Evolutionary conservation across 306 rosid species (phyloP), one percentile per base, ranked within the genome.

Genomic region (Luffa acutangula): DNA sequence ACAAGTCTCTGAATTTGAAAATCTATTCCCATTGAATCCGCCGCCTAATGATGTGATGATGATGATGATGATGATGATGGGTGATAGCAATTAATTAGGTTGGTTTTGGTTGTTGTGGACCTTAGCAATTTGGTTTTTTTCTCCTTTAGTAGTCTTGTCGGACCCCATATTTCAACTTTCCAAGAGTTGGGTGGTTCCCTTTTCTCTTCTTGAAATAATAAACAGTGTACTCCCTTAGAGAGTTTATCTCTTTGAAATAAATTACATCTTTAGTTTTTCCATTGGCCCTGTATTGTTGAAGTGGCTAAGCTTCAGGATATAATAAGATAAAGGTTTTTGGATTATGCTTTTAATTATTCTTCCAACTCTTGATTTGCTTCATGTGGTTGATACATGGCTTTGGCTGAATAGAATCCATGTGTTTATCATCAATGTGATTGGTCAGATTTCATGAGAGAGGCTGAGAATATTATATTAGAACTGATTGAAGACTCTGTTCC

Each of bases 1-100:
- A 95, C 62, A 95, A 90, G 88, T 89, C 97, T 54, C 87, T 87
- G 75, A 95, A 78, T 83, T 79, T 85, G 31, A 95, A 89, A 80
- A 78, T 95, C 77, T 87, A 90, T 63, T 84, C 96, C 79, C 99
- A 93, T 77, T 92, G 81, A 88, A 43, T 21, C 49, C 25, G 58
- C 18, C 1, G n/a, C n/a, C n/a, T n/a, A n/a, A n/a, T n/a, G n/a
- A n/a, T n/a, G n/a, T n/a, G n/a, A n/a, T 3, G 20, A 69, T 36
- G 54, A 25, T 15, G 3, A 21, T 66, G 21, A 36, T 59, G 15
- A 9, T 36, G 49, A 66, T 18, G 6, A 49, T 12, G 36, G 49
- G 37, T 45, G 21, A 72, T 46, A 13, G 59, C 59, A 7, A 17
- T 49, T 43, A 73, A 33, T 74, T 74, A 74, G 45, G 78, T 74